These are phyloP conservation scores for Cornus suecica DNA, from an alignment of 148 eudicot species.

Conservation along the genomic window DNA sequence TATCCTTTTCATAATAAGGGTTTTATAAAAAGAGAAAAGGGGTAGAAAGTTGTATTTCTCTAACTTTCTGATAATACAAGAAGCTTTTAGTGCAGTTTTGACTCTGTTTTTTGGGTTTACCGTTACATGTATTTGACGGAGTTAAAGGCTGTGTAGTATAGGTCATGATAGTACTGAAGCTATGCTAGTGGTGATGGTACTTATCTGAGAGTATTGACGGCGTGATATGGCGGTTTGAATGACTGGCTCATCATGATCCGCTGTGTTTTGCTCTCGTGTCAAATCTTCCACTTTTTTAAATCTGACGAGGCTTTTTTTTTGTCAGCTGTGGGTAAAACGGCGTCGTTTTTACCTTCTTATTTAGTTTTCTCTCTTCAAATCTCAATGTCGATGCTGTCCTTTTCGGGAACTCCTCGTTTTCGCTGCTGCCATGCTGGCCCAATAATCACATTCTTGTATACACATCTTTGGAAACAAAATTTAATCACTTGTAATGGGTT, in stretches of 20 bases:
- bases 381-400: conserved; percentile 21
- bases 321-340: not conserved
- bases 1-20: too few relatives aligned
- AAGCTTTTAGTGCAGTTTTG: too few relatives aligned
- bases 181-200: not conserved
- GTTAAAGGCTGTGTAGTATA: not conserved
- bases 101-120: too few relatives aligned
- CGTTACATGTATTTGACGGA: not conserved
- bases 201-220: conserved; percentile 21
- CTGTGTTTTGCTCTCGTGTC: not conserved
- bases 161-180: too few relatives aligned
- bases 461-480: too few relatives aligned
- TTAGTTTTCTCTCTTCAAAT: conserved; percentile 2
- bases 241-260: not conserved
- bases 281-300: conserved; percentile 2
- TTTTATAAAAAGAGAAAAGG: too few relatives aligned
- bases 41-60: too few relatives aligned
- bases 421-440: too few relatives aligned
- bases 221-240: conserved; percentile 15
- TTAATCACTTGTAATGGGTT: too few relatives aligned
- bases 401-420: not conserved
- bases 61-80: too few relatives aligned
- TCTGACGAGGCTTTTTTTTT: not conserved
- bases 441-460: too few relatives aligned
- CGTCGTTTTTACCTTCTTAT: not conserved